Conservation (phyloP, 352 stramenopile species). For the Globisporangium paroecandrum region DNA sequence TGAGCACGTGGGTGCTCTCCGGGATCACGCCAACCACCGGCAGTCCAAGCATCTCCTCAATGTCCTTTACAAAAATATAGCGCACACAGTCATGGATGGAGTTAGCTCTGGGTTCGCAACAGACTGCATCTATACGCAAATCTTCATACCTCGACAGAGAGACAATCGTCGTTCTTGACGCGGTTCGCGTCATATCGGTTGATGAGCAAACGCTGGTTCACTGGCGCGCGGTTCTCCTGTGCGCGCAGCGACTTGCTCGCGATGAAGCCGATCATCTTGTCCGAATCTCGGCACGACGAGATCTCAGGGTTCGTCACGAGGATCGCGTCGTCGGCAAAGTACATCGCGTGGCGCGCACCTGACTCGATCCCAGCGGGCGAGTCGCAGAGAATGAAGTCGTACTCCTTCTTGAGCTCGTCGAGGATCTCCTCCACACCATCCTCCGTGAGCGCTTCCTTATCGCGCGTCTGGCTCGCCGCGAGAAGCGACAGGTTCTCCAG, state of each 20-base stretch:
- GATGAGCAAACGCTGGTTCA: slow-evolving; percentile 86
- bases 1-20: slow-evolving; percentile 87
- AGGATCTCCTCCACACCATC: slow-evolving; percentile 83
- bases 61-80: slow-evolving; percentile 47
- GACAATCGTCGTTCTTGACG: slow-evolving; percentile 86
- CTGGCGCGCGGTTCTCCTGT: slow-evolving; percentile 66
- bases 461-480: slow-evolving; percentile 86
- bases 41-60: slow-evolving; percentile 91
- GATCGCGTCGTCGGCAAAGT: slow-evolving; percentile 91
- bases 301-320: slow-evolving; percentile 94
- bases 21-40: slow-evolving; percentile 90
- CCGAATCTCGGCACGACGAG: slow-evolving; percentile 89
- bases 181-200: slow-evolving; percentile 90
- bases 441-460: slow-evolving; percentile 90
- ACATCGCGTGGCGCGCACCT: slow-evolving; percentile 89
- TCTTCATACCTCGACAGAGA: slow-evolving; percentile 75
- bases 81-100: background rate
- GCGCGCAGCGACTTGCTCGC: slow-evolving; percentile 84
- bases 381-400: slow-evolving; percentile 91
- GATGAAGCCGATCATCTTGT: slow-evolving; percentile 96
- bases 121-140: background rate
- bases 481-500: slow-evolving; percentile 81
- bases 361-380: slow-evolving; percentile 89
- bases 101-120: background rate
- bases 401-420: slow-evolving; percentile 76